These are phyloP conservation scores for Phyllosticta citribraziliensis DNA, from an alignment of 2,329 filamentous ascomycete genomes.

Conservation along the genomic window DNA sequence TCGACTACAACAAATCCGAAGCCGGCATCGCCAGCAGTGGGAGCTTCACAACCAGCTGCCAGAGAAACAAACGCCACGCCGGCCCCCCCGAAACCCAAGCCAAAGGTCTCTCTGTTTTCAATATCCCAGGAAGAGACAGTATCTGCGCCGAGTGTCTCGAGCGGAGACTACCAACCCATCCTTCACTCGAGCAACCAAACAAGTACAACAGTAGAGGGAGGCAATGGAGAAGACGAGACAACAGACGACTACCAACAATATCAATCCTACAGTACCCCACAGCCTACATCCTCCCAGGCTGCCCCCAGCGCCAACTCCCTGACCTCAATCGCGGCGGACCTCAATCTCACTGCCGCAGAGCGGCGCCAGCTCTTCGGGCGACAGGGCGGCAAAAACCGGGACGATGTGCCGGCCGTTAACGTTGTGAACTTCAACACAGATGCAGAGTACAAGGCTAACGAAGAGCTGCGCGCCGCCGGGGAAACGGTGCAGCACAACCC, in stretches of 20 bases:
- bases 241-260: neutral
- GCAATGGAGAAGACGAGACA: neutral
- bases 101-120: constrained; percentile 63
- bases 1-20: neutral
- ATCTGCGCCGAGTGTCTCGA: constrained; percentile 14
- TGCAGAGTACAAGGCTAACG: constrained; percentile 76
- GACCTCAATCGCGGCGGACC: constrained; percentile 59
- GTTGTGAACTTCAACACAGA: constrained; percentile 86
- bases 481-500: constrained; percentile 68
- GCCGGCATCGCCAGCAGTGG: neutral
- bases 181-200: constrained; percentile 17
- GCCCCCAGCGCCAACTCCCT: constrained; percentile 40
- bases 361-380: constrained; percentile 81
- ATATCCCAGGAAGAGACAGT: constrained; percentile 37
- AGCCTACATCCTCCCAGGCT: constrained; percentile 19
- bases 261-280: constrained; percentile 16
- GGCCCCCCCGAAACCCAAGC: constrained; percentile 24
- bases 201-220: neutral
- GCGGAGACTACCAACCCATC: constrained; percentile 29
- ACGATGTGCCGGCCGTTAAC: constrained; percentile 44
- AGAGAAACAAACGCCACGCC: neutral
- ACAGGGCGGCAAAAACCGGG: constrained; percentile 33
- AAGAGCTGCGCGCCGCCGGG: constrained; percentile 60
- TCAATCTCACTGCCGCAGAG: constrained; percentile 69
- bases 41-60: neutral